Conservation (phyloP, 768 basidiomycete genomes). For the Hypholoma fasciculare region DNA sequence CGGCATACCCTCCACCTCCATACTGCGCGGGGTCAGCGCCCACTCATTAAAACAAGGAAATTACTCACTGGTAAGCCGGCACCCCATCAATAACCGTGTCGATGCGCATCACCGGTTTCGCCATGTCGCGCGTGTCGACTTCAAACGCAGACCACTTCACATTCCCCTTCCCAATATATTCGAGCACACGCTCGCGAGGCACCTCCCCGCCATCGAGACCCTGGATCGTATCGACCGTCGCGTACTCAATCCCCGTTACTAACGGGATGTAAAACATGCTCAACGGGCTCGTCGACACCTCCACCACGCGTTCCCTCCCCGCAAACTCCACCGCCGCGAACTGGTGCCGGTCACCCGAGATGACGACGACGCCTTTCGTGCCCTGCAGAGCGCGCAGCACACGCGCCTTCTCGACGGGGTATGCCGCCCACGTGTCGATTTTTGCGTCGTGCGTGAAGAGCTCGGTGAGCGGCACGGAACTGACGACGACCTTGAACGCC, state of each 20-base stretch:
- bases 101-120: conserved; percentile 51
- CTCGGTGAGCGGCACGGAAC: conserved; percentile 73
- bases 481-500: conserved; percentile 77
- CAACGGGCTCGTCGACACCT: conserved; percentile 71
- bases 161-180: conserved; percentile 66
- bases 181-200: conserved; percentile 53
- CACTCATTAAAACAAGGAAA: not conserved
- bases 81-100: conserved; percentile 64
- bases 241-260: conserved; percentile 44
- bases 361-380: conserved; percentile 68
- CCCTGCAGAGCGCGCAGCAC: conserved; percentile 59
- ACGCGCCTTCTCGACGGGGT: conserved; percentile 54
- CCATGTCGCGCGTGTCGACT: conserved; percentile 58
- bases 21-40: conserved; percentile 27
- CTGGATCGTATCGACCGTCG: not conserved
- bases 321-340: conserved; percentile 71
- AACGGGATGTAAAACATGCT: conserved; percentile 72
- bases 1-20: conserved; percentile 49
- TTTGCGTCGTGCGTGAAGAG: conserved; percentile 67
- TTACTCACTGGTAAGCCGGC: conserved; percentile 45
- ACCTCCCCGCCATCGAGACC: conserved; percentile 30
- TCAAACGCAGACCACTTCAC: conserved; percentile 73
- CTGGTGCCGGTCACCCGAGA: conserved; percentile 79
- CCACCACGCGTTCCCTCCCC: conserved; percentile 40
- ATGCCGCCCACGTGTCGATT: conserved; percentile 72